Conservation (phyloP, 495 filamentous ascomycete genomes). For the Neurospora sp. region DNA sequence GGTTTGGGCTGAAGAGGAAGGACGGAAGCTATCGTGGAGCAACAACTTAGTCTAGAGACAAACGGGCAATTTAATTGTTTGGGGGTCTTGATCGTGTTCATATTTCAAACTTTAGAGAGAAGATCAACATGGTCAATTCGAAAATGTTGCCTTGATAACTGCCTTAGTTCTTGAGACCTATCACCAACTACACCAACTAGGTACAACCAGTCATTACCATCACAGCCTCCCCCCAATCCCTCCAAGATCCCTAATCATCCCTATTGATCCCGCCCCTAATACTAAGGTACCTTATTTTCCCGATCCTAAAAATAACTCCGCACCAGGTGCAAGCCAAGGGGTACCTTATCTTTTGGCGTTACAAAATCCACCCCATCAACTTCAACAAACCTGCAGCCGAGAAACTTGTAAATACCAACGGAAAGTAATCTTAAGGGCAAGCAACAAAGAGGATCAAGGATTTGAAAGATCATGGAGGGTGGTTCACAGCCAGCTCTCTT, state of each 20-base stretch:
- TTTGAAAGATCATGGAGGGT: background rate
- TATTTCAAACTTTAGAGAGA: no score
- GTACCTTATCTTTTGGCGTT: background rate
- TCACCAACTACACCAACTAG: background rate
- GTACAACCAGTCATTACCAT: background rate
- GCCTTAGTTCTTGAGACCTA: no score
- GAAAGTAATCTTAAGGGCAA: background rate
- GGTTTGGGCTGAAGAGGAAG: background rate
- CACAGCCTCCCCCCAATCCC: background rate
- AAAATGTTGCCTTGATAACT: no score
- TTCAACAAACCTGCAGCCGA: background rate
- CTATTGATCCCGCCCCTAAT: background rate
- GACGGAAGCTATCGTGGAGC: background rate
- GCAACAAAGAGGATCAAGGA: background rate
- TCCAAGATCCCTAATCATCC: background rate
- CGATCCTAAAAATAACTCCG: background rate
- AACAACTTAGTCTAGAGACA: no score
- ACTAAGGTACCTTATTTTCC: background rate
- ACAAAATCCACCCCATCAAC: background rate
- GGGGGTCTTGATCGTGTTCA: no score
- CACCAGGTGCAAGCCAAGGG: background rate
- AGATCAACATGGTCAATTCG: no score
- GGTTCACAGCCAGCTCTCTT: background rate
- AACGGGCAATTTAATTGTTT: no score
- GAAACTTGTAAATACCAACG: background rate